Conservation (phyloP, 1,284 basidiomycete species). For the Hemileia vastatrix region DNA sequence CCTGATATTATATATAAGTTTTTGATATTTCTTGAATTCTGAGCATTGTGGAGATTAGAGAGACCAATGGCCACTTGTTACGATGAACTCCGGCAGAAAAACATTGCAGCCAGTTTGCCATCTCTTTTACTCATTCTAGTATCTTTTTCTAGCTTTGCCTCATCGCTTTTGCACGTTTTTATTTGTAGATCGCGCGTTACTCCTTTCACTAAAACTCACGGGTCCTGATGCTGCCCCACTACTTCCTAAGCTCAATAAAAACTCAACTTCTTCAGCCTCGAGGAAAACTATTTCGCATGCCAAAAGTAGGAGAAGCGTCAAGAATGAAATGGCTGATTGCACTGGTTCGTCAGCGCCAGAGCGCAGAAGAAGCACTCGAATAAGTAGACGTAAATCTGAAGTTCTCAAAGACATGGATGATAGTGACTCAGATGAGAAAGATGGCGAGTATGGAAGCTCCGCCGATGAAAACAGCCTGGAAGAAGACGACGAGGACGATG, state of each 20-base stretch:
- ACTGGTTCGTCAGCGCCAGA: background rate
- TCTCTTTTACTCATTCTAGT: background rate
- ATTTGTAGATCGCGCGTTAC: conserved; percentile 7
- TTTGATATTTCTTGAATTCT: too few species aligned
- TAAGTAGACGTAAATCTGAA: background rate
- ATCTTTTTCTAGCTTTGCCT: background rate
- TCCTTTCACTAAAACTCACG: conserved; percentile 18
- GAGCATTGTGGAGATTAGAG: too few species aligned
- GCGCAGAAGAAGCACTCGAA: background rate
- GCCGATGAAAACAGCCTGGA: background rate
- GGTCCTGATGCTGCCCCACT: conserved; percentile 1
- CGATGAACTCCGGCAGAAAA: conserved; percentile 15
- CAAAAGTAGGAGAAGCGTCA: background rate
- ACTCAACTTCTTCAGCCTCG: too few species aligned
- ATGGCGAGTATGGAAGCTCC: background rate
- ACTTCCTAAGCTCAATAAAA: conserved; percentile 2
- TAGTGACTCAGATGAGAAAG: too few species aligned
- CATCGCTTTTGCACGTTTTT: background rate
- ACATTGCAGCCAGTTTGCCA: conserved; percentile 19
- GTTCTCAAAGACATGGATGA: too few species aligned
- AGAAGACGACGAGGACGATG: background rate
- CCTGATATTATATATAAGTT: too few species aligned
- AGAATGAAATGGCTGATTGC: conserved; percentile 3
- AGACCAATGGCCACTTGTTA: too few species aligned
- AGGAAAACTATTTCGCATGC: too few species aligned